Evolutionary conservation across 2,329 filamentous ascomycete genomes (phyloP), one percentile per base, ranked within the genome.

Genomic region (Aspergillus proliferans): DNA sequence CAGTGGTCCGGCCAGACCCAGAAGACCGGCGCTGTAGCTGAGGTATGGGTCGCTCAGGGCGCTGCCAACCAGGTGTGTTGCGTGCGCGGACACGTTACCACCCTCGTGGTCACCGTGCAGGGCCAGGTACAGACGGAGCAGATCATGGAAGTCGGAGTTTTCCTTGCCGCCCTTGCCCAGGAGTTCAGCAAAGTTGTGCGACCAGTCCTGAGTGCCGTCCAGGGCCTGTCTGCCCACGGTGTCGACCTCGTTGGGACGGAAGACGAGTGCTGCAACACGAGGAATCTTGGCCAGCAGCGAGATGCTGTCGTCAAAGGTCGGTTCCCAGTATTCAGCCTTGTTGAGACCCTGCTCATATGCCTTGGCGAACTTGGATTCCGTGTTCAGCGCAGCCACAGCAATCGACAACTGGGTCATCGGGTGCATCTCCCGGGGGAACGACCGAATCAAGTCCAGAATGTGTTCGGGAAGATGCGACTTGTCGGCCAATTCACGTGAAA

Each of bases 251-350:
- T 80, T 93, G 88, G 55, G 89, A 78, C 95, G 89, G 79, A 98
- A 96, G 66, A 98, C 96, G 73, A 95, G 94, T 51, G 93, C 93
- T 24, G 93, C 93, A 59, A 98, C 91, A 53, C 89, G 94, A 54
- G 93, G 93, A 47, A 98, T 85, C 79, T 98, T 98, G 54, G 92
- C 93, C 49, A 98, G 81, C 54, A 98, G 80, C 43, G 86, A 88
- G 70, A 98, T 95, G 70, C 82, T 85, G 76, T 98, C 93, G 68
- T 97, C 92, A 66, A 95, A 97, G 41, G 89, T 95, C 12, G 92
- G 89, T 76, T 97, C 93, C 93, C 93, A 98, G 82, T 97, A 97
- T 61, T 96, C 89, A 47, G 89, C 88, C 79, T 97, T 98, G 80
- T 85, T 87, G 57, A 97, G 75, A 33, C 93, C 93, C 60, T 86